Base-by-base conservation (phyloP, 140 eudicot species). In the Anethum foeniculum region DNA sequence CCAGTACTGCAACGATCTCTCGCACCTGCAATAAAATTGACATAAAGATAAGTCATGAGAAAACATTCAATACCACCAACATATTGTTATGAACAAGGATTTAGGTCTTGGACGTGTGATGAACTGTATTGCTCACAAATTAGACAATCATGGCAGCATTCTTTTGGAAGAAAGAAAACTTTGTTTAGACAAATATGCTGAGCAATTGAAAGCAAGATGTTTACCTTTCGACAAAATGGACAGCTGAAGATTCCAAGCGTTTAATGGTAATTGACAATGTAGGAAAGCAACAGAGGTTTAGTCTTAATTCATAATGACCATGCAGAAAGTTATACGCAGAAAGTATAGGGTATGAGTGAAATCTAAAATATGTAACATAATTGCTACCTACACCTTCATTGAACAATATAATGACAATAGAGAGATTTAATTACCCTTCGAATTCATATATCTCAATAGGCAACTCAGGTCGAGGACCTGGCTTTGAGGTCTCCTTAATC, bases 151-250 rank as follows among this genome's bases (percentile, higher is more conserved):
- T 25, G 16, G 43, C 5, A 19, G 16, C 39, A 52, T 38, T 56
- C 38, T 9, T 78, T 23, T 5, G 19, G 41, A 80, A 21, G 51
- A 34, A 28, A n/a, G 71, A 39, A 21, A 13, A 27, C 23, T 43
- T 74, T 6, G 28, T n/a, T 13, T 43, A 21, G 43, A 71, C 49
- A 71, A 71, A 18, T 71, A 36, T 32, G n/a, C 16, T 19, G 44
- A 39, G 43, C 46, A 69, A 69, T 13, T 18, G 48, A 19, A 71
- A 32, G 27, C 44, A 23, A 21, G 71, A 49, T 77, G 64, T 30
- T 79, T 91, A 96, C 99, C 97, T 96, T 93, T n/a, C 98, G 90
- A 84, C 99, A 96, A 83, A 96, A 96, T 21, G 99, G 99, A 83
- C 99, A 96, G 87, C 98, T 96, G 89, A 76, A 80, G 85, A 81